Conservation (phyloP, 441 rosid genomes). For the Corymbia citriodora region DNA sequence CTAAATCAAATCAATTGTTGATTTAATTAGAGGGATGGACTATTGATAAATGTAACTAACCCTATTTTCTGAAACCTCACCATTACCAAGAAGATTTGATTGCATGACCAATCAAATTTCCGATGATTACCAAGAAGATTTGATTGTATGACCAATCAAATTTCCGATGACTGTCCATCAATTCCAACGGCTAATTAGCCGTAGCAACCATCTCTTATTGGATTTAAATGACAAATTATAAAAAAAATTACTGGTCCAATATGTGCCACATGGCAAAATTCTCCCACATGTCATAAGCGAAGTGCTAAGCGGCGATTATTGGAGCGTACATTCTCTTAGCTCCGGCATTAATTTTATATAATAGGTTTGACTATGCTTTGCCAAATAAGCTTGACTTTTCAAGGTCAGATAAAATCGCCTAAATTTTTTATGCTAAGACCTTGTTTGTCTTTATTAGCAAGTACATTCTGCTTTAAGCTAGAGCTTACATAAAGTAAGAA, state of each 20-base stretch:
- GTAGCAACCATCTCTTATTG: too few relatives aligned
- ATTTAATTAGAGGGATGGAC: too few relatives aligned
- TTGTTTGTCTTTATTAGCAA: background rate
- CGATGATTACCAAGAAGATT: too few relatives aligned
- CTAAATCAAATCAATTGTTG: too few relatives aligned
- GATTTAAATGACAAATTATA: background rate
- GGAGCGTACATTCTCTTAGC: background rate
- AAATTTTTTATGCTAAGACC: background rate
- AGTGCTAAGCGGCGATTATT: background rate
- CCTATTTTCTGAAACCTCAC: too few relatives aligned
- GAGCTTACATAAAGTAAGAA: background rate
- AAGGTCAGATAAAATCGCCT: background rate
- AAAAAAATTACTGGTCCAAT: background rate
- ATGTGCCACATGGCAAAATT: background rate
- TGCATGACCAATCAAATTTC: too few relatives aligned
- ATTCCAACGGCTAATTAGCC: too few relatives aligned
- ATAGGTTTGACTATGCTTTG: background rate
- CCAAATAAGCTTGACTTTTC: background rate
- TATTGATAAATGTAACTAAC: too few relatives aligned
- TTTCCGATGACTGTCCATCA: too few relatives aligned
- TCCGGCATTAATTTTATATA: background rate
- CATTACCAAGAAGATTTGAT: too few relatives aligned
- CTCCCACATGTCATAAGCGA: background rate
- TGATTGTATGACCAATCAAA: too few relatives aligned
- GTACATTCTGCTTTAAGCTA: background rate